Percentiles rank a stretch among this genome's conserved stretches.
Evolutionary conservation across 2,329 filamentous ascomycete species (phyloP).

Genomic region (Pseudocercospora pini-densiflorae): DNA sequence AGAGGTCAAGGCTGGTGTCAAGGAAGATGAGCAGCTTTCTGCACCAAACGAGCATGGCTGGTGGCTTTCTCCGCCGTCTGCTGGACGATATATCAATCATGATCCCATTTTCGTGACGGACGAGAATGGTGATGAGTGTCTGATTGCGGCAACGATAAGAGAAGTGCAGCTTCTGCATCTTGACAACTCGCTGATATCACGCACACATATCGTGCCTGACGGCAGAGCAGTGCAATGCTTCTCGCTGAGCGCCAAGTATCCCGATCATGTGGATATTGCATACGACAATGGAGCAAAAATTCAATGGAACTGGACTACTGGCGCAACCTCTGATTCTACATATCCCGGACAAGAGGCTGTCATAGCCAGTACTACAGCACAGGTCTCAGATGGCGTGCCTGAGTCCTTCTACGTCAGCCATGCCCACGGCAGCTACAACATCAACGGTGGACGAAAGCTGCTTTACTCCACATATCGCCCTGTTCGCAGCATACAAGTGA

Average conservation of each 20-base stretch:
- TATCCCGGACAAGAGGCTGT: slow-evolving; percentile 27
- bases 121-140: slow-evolving; percentile 33
- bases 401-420: slow-evolving; percentile 28
- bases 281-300: slow-evolving; percentile 54
- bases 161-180: slow-evolving; percentile 61
- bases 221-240: slow-evolving; percentile 56
- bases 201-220: slow-evolving; percentile 66
- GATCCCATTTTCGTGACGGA: slow-evolving; percentile 64
- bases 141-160: slow-evolving; percentile 37
- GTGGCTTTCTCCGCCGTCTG: slow-evolving; percentile 55
- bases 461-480: slow-evolving; percentile 43
- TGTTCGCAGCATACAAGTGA: slow-evolving; percentile 48
- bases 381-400: slow-evolving; percentile 14
- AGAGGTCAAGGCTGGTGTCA: slow-evolving; percentile 19
- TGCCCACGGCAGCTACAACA: slow-evolving; percentile 29
- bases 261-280: slow-evolving; percentile 59
- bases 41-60: slow-evolving; percentile 41
- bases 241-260: slow-evolving; percentile 55
- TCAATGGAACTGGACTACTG: slow-evolving; percentile 59
- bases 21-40: slow-evolving; percentile 20
- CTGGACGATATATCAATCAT: slow-evolving; percentile 59
- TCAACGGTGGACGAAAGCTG: slow-evolving; percentile 43
- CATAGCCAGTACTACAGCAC: slow-evolving; percentile 23
- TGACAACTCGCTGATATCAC: slow-evolving; percentile 77
- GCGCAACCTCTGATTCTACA: slow-evolving; percentile 20